Conservation (phyloP, 2,329 filamentous ascomycete genomes). For the Verticillium nonalfalfae region DNA sequence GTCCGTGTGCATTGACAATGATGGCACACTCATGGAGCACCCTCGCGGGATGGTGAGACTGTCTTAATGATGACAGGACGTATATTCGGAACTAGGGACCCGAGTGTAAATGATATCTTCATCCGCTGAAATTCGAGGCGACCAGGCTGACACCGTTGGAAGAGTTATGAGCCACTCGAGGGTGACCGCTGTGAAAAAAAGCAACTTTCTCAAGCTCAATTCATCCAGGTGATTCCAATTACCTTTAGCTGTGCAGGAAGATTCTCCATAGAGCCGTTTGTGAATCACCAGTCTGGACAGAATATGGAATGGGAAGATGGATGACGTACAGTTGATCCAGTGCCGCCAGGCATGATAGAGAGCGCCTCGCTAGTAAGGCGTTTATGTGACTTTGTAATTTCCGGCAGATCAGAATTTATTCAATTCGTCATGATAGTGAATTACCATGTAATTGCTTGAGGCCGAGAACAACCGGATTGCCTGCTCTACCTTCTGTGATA, state of each 20-base stretch:
- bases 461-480: neutral
- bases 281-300: neutral
- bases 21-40: neutral
- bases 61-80: neutral
- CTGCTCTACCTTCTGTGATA: neutral
- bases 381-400: neutral
- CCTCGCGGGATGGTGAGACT: neutral
- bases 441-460: neutral
- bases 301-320: neutral
- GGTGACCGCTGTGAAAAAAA: neutral
- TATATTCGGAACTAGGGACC: neutral
- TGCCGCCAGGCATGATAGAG: neutral
- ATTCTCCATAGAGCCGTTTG: neutral
- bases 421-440: neutral
- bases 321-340: neutral
- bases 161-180: neutral
- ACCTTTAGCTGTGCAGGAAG: neutral
- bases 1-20: neutral
- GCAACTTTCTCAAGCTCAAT: neutral
- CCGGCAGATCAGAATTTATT: neutral
- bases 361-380: neutral
- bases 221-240: neutral
- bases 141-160: neutral
- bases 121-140: neutral
- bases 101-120: neutral